Evolutionary conservation across 2,329 filamentous ascomycete species (phyloP), one percentile per base, ranked within the genome.

Genomic region (Fusarium circinatum): DNA sequence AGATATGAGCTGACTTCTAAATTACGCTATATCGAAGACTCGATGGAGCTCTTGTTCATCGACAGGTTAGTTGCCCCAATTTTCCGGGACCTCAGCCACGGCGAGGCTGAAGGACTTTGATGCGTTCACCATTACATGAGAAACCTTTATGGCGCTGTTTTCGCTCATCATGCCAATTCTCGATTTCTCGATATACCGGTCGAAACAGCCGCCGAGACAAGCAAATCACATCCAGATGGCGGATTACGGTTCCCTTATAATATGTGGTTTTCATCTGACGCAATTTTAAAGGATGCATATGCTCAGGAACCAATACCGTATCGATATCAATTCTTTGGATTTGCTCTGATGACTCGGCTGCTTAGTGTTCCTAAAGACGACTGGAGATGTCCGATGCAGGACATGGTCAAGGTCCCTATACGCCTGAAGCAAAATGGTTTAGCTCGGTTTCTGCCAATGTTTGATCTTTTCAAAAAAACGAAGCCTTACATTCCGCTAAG

Each of bases 231-330:
- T 15, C 26, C 20, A 8, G 44, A 22, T 8, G 9, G 3, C 7
- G 13, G 26, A 22, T 12, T 11, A 1, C 13, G 3, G 8, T 48
- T 11, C 5, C 14, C 14, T 30, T 0, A 48, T 8, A 8, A 12
- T 17, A 12, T 30, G 1, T 48, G 45, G 26, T 22, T 48, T 14
- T 47, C 44, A 8, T 2, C 44, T n/a, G 11, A 45, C 8, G 0
- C 17, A 26, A 20, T 14, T 14, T 4, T 6, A 8, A 7, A 20
- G 8, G 3, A 20, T 7, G 12, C 1, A 47, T 28, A 20, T 20
- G 1, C 13, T 28, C 1, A 2, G 2, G 10, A 1, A 14, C 8
- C 0, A 20, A 6, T 20, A 10, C 10, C 45, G 14, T 0, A 2
- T 8, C 6, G 4, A 28, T 9, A 22, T 18, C 11, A 1, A n/a